These are phyloP conservation scores for Linanthus parryae DNA, from an alignment of 148 eudicot genomes.

Conservation along the genomic window DNA sequence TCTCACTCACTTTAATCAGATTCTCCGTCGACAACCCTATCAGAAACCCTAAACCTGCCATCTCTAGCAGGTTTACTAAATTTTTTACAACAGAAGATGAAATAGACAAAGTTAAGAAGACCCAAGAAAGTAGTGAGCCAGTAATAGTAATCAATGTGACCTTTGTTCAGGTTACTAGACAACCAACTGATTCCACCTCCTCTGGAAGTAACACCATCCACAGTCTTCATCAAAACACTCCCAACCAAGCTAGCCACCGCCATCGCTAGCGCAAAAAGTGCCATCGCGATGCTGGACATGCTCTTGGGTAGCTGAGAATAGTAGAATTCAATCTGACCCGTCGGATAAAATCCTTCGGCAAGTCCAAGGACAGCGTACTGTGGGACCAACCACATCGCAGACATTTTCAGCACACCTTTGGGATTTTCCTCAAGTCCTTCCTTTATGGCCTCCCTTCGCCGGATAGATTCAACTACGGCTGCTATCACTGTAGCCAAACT, in stretches of 20 bases:
- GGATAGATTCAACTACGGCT: slow-evolving; percentile 18
- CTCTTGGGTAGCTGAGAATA: slow-evolving; percentile 20
- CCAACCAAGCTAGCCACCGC: slow-evolving; percentile 16
- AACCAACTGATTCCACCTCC: slow-evolving; percentile 22
- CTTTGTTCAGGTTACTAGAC: slow-evolving; percentile 22
- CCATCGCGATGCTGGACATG: slow-evolving; percentile 19
- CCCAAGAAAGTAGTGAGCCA: slow-evolving; percentile 17
- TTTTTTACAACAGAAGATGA: slow-evolving; percentile 12
- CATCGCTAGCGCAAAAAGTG: slow-evolving; percentile 14
- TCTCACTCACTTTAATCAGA: slow-evolving; percentile 1
- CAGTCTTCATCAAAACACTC: slow-evolving; percentile 13
- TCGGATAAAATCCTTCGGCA: slow-evolving; percentile 23
- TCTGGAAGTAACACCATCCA: slow-evolving; percentile 7
- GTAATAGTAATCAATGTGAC: slow-evolving; percentile 24
- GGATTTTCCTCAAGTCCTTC: slow-evolving; percentile 19
- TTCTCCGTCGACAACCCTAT: slow-evolving; percentile 5
- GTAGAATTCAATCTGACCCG: slow-evolving; percentile 22
- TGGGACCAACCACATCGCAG: slow-evolving; percentile 41
- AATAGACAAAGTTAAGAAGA: slow-evolving; percentile 14
- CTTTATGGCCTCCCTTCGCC: slow-evolving; percentile 14
- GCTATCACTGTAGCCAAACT: slow-evolving; percentile 7
- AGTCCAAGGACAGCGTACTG: slow-evolving; percentile 29
- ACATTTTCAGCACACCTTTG: slow-evolving; percentile 24
- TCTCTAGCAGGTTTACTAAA: slow-evolving; percentile 6
- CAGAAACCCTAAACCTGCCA: neutral